Base-by-base conservation (phyloP, 2,329 filamentous ascomycete species). In the Cordyceps tenuipes region DNA sequence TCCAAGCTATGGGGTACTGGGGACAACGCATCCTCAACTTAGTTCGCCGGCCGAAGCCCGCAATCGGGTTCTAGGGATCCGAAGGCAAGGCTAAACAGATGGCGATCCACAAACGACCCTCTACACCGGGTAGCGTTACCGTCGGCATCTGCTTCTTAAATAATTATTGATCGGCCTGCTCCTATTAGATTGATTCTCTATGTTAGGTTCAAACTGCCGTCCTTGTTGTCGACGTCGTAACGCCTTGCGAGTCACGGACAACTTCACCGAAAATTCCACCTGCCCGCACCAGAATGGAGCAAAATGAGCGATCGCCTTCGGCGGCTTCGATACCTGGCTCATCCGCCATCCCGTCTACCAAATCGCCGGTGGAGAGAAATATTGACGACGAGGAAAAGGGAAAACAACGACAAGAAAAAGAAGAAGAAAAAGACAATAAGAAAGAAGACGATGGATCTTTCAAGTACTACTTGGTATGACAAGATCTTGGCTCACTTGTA, bases 391-490 rank as follows among this genome's bases (percentile, higher is more conserved):
- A 44, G 36, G 36, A 39, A 19, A 29, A 52, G 4, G 29, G 29
- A 6, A 29, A 29, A 23, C 23, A 23, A 41, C 39, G 46, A n/a
- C 23, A 23, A 4, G 3, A 23, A 23, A 4, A 23, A 23, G 4
- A 23, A 23, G 23, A 23, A 23, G 23, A 23, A 23, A 23, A 23
- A 23, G 23, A 23, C 23, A 4, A 29, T 3, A 36, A 44, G 17
- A 49, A 55, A 23, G 21, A n/a, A 9, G 23, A 15, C 29, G 36
- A 49, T 29, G 50, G 56, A 3, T 55, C 55, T 36, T 62, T 62
- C 13, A 59, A 59, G 41, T 59, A 56, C 34, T 62, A 59, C 61
- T 9, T 62, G 46, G 61, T 62, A 43, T 12, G 54, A 21, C 50
- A 41, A 12, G 19, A 15, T 17, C 36, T 49, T 46, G 13, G 19